Evolutionary conservation across 495 filamentous ascomycete genomes (phyloP).

Genomic region (Lophiostoma macrostomum): DNA sequence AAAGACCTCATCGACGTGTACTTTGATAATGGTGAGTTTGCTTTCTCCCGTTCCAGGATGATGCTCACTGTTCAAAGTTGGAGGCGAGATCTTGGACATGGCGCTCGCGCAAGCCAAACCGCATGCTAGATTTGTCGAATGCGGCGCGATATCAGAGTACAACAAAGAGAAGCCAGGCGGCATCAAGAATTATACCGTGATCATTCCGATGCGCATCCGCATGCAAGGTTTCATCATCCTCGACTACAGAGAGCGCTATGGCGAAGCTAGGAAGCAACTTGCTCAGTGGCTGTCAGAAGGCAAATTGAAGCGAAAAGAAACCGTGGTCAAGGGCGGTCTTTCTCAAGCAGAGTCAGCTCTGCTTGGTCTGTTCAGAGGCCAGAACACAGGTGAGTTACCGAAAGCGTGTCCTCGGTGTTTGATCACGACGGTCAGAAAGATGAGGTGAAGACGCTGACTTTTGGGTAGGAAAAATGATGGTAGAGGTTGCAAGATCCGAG

Average conservation of each 20-base stretch:
- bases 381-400: slow-evolving; percentile 47
- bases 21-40: slow-evolving; percentile 58
- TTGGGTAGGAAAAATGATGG: slow-evolving; percentile 27
- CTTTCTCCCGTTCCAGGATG: slow-evolving; percentile 45
- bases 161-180: slow-evolving; percentile 47
- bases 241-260: slow-evolving; percentile 50
- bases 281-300: slow-evolving; percentile 51
- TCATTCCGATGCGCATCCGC: slow-evolving; percentile 47
- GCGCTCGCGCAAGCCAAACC: slow-evolving; percentile 48
- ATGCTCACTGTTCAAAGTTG: slow-evolving; percentile 39
- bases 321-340: slow-evolving; percentile 53
- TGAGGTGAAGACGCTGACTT: slow-evolving; percentile 5
- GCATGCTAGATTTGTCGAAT: slow-evolving; percentile 53
- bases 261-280: slow-evolving; percentile 47
- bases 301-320: slow-evolving; percentile 56
- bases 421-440: too few relatives aligned
- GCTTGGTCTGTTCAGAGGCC: slow-evolving; percentile 50
- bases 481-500: slow-evolving; percentile 28
- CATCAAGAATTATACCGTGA: slow-evolving; percentile 48
- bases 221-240: slow-evolving; percentile 59
- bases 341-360: slow-evolving; percentile 49
- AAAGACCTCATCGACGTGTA: slow-evolving; percentile 54
- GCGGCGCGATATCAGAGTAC: slow-evolving; percentile 56
- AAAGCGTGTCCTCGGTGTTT: too few relatives aligned
- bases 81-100: slow-evolving; percentile 55